Evolutionary conservation across 768 basidiomycete genomes (phyloP).

Genomic region (Xerocomellus amylosporus): DNA sequence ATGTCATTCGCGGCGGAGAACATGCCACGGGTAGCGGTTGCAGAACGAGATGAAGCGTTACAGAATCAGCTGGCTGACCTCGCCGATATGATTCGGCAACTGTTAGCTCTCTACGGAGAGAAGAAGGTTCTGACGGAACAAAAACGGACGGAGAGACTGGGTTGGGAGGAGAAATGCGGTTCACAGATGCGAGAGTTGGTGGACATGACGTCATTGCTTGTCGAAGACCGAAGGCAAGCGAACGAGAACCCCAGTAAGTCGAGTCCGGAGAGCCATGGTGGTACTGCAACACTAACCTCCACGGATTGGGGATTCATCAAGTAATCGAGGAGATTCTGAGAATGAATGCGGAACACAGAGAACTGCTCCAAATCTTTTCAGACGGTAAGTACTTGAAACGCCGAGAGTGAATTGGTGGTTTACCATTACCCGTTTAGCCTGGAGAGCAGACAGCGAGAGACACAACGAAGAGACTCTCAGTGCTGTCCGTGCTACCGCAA

Average conservation of each 20-base stretch:
- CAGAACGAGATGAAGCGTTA: conserved; percentile 55
- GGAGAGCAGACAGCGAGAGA: no score
- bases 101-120: conserved; percentile 49
- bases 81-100: conserved; percentile 62
- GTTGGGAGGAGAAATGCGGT: conserved; percentile 52
- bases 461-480: no score
- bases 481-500: no score
- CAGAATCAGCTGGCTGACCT: conserved; percentile 57
- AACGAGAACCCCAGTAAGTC: conserved; percentile 52
- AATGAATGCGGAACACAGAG: conserved; percentile 54
- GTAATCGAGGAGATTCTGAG: conserved; percentile 52
- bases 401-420: background rate
- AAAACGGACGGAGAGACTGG: conserved; percentile 55
- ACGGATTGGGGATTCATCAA: conserved; percentile 47
- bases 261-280: background rate
- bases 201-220: conserved; percentile 55
- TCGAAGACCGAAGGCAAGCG: conserved; percentile 47
- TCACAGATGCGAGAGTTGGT: conserved; percentile 48
- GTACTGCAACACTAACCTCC: background rate
- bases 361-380: conserved; percentile 47
- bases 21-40: conserved; percentile 53
- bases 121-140: conserved; percentile 57
- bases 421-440: conserved; percentile 34
- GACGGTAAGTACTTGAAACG: conserved; percentile 42
- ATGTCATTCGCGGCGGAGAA: conserved; percentile 53